Conservation (phyloP, 176 grass and related monocot genomes). For the Puccinellia tenuiflora region DNA sequence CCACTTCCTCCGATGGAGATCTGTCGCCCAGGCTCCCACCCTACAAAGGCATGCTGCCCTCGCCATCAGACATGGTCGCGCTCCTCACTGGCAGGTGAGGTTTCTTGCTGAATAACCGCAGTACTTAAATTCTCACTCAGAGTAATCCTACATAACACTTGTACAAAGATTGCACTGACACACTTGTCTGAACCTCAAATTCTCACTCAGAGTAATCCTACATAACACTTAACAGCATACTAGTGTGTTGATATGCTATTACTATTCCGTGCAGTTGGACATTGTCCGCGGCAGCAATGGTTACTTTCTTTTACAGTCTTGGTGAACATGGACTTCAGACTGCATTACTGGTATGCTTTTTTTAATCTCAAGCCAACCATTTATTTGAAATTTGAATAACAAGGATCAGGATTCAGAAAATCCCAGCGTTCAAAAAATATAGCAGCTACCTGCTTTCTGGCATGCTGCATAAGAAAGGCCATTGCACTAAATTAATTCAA, state of each 20-base stretch:
- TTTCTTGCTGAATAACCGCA: background rate
- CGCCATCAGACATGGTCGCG: slow-evolving; percentile 56
- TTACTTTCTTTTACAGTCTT: slow-evolving; percentile 77
- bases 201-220: background rate
- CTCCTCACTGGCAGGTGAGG: slow-evolving; percentile 65
- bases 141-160: background rate
- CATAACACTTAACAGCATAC: background rate
- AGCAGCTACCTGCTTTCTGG: background rate
- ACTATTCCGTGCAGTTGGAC: slow-evolving; percentile 28
- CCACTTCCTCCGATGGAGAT: slow-evolving; percentile 31
- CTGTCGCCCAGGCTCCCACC: slow-evolving; percentile 33
- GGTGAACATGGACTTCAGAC: slow-evolving; percentile 72
- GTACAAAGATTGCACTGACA: background rate
- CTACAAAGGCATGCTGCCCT: slow-evolving; percentile 36
- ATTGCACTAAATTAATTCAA: background rate
- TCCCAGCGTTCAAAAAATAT: background rate
- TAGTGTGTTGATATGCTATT: background rate
- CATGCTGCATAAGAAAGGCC: background rate
- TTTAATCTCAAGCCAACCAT: background rate
- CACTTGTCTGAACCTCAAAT: background rate
- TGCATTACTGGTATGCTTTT: slow-evolving; percentile 57
- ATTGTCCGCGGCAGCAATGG: slow-evolving; percentile 53
- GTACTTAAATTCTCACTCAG: no score
- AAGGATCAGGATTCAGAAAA: background rate
- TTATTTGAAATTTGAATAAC: background rate